These are phyloP conservation scores for Ophiorrhiza pumila DNA, from an alignment of 257 asterid species.

Conservation along the genomic window DNA sequence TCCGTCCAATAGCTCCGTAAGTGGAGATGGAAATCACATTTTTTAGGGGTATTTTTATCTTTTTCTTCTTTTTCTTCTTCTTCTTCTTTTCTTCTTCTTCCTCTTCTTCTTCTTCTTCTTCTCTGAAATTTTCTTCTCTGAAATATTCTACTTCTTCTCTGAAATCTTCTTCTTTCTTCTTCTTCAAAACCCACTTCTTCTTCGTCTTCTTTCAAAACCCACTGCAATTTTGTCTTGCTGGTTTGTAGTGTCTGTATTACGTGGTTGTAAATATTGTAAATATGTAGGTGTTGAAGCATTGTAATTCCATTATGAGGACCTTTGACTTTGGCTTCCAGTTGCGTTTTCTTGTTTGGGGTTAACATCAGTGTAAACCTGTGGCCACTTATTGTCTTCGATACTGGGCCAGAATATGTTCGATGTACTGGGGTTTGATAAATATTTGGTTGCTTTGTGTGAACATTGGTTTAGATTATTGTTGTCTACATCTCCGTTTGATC, in stretches of 20 bases:
- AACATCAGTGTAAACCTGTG: neutral
- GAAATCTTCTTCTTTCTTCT: too few relatives aligned
- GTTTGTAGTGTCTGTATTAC: neutral
- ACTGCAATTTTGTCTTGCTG: slow-evolving; percentile 10
- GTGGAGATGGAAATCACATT: too few relatives aligned
- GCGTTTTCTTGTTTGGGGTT: neutral
- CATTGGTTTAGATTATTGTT: neutral
- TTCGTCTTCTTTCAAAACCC: too few relatives aligned
- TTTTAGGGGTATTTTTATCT: too few relatives aligned
- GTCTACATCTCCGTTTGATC: neutral
- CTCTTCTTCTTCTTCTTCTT: too few relatives aligned
- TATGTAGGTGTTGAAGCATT: neutral
- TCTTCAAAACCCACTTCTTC: too few relatives aligned
- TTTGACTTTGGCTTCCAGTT: neutral
- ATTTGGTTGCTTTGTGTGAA: neutral
- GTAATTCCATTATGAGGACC: neutral
- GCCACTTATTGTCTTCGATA: neutral
- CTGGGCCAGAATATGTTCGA: neutral
- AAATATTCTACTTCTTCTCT: too few relatives aligned
- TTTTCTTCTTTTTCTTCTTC: too few relatives aligned
- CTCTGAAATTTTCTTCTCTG: too few relatives aligned
- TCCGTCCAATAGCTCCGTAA: too few relatives aligned
- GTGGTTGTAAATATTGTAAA: slow-evolving; percentile 14
- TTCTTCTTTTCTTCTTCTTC: too few relatives aligned
- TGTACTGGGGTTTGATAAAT: neutral